These are phyloP conservation scores for Mycena galericulata DNA, from an alignment of 768 basidiomycete species.

Conservation along the genomic window DNA sequence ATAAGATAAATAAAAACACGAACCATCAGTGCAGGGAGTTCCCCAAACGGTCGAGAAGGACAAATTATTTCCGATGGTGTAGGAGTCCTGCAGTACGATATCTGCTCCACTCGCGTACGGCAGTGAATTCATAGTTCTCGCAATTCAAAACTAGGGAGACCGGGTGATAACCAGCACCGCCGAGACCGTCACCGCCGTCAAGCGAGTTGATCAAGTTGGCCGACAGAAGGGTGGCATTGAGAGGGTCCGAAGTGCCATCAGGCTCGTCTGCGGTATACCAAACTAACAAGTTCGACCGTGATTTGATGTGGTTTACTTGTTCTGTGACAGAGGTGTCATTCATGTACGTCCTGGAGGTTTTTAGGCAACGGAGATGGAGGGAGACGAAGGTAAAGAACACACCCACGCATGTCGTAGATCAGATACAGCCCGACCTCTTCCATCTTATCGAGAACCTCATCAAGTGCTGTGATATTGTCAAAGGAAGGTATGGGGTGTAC, in stretches of 20 bases:
- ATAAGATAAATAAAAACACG: conserved; percentile 11
- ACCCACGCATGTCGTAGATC: conserved; percentile 87
- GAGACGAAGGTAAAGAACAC: not conserved
- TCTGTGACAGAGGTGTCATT: conserved; percentile 70
- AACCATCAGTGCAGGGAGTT: conserved; percentile 66
- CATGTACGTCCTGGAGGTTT: conserved; percentile 66
- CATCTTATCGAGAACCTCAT: conserved; percentile 75
- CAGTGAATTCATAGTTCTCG: conserved; percentile 72
- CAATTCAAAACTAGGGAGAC: conserved; percentile 75
- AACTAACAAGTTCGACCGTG: conserved; percentile 72
- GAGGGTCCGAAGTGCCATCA: conserved; percentile 69
- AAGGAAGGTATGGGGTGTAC: conserved; percentile 81
- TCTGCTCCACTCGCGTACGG: conserved; percentile 75
- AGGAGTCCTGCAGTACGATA: conserved; percentile 77
- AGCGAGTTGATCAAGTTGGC: conserved; percentile 69
- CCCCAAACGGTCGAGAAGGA: conserved; percentile 72
- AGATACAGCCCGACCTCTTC: conserved; percentile 76
- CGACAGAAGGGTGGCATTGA: conserved; percentile 65
- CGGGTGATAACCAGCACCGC: conserved; percentile 71
- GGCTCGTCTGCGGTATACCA: conserved; percentile 82
- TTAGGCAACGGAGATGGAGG: too few relatives aligned
- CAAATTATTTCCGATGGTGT: conserved; percentile 70
- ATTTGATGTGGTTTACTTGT: conserved; percentile 77
- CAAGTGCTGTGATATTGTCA: conserved; percentile 67
- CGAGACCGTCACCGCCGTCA: conserved; percentile 62